phyloP scores from a whole-genome alignment of 2,329 filamentous ascomycete species.

The Cladosporium sp. region DNA sequence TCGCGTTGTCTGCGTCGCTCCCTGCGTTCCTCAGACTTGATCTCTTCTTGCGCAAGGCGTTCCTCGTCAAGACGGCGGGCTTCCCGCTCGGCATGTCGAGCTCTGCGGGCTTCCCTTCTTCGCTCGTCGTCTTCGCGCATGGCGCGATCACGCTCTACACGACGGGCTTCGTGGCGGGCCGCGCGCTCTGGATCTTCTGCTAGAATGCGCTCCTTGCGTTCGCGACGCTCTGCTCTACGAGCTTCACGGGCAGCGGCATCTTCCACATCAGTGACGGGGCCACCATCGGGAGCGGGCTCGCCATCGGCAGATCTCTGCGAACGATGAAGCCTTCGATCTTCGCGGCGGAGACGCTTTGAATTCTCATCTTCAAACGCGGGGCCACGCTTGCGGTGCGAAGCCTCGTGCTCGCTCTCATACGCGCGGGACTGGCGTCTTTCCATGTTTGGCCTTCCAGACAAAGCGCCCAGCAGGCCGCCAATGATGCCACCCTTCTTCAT shows the following conservation, averaged over 20 bases:
- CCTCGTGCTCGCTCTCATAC: conserved; percentile 33
- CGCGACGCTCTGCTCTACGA: conserved; percentile 32
- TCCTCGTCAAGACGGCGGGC: conserved; percentile 26
- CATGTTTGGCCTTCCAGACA: conserved; percentile 26
- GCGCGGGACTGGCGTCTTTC: conserved; percentile 25
- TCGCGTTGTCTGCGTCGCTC: conserved; percentile 27
- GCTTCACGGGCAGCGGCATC: conserved; percentile 25
- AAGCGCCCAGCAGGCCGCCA: conserved; percentile 49
- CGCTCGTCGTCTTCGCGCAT: conserved; percentile 14
- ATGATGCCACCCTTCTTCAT: conserved; percentile 53
- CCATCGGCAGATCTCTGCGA: conserved; percentile 27
- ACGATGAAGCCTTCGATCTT: conserved; percentile 31
- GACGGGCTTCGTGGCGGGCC: conserved; percentile 15
- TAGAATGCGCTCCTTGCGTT: conserved; percentile 33
- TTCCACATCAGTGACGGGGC: conserved; percentile 26
- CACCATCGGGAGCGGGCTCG: conserved; percentile 25
- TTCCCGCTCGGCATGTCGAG: conserved; percentile 25
- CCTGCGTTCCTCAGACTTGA: conserved; percentile 24
- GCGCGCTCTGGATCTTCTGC: conserved; percentile 33
- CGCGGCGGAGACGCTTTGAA: conserved; percentile 32
- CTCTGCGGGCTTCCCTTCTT: conserved; percentile 23
- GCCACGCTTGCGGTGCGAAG: conserved; percentile 28
- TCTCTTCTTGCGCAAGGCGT: conserved; percentile 25
- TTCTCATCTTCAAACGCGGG: conserved; percentile 30
- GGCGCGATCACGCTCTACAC: conserved; percentile 6